Base-by-base conservation (phyloP, 495 filamentous ascomycete genomes). In the Aspergillus saccharolyticus region DNA sequence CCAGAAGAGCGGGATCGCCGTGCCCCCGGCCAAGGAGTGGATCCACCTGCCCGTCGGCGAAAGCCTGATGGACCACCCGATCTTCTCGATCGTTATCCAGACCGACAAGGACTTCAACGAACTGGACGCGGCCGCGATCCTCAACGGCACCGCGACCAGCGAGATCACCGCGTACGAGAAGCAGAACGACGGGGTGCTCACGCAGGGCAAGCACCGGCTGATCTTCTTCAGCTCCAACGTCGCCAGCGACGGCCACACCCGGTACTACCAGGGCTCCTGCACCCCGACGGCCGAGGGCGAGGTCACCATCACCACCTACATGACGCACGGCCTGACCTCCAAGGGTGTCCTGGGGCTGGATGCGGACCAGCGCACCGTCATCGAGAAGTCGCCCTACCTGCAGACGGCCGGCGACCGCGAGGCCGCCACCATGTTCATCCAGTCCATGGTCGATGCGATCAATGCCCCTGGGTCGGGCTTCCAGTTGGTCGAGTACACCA, bases 41-140 rank as follows among this genome's bases (percentile, higher is more conserved):
- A 87, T 92, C 64, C 74, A 84, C 59, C 75, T 88, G 14, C 88
- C 89, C 20, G 88, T 92, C 19, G 88, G 89, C 22, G 79, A 86
- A 63, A 89, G 89, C 64, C 67, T 90, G 42, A 81, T 84, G 57
- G 88, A 91, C 65, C 87, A 92, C 68, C 76, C 83, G 55, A 87
- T 89, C 69, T 90, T 89, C 58, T 81, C 88, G 63, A 76, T 83
- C 18, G 79, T 85, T 51, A 58, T 66, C n/a, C 77, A 89, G 56
- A 78, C 75, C 33, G 83, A 88, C 60, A 78, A 80, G 43, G 72
- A 78, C 54, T 79, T 87, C 25, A 74, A 72, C 8, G 75, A 83
- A 59, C 87, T 86, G 59, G 83, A 88, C 74, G 87, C 84, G 58
- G 87, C 85, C 59, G 71, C 66, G 54, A 84, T 86, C 15, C 82